Percentiles rank a stretch among this genome's conserved stretches.
phyloP scores from a whole-genome alignment of 306 rosid genomes.

The Morella rubra region DNA sequence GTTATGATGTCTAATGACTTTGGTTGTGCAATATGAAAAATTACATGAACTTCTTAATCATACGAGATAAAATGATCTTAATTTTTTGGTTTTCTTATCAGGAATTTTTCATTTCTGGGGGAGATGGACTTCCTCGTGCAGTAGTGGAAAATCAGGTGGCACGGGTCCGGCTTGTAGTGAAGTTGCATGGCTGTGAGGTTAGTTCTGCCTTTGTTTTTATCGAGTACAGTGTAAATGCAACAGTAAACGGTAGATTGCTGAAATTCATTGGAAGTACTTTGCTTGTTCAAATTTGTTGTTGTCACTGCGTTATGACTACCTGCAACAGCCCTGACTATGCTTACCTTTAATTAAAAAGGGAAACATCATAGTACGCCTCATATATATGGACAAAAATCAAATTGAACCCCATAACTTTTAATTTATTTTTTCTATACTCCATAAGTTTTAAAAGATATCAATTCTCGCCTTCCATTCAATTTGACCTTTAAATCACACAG shows the following conservation, averaged over 20 bases:
- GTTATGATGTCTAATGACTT: not conserved
- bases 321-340: not conserved
- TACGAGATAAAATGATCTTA: not conserved
- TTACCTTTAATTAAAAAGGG: not conserved
- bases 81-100: constrained; percentile 20
- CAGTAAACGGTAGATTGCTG: not conserved
- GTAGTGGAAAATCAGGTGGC: constrained; percentile 97
- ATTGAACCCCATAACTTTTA: no score
- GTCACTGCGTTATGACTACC: not conserved
- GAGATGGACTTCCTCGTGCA: constrained; percentile 98
- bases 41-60: not conserved
- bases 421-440: no score
- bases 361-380: no score
- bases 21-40: not conserved
- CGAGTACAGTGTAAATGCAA: constrained; percentile 8
- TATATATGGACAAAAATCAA: no score
- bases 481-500: no score
- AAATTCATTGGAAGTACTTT: constrained; percentile 9
- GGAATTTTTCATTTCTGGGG: constrained; percentile 98
- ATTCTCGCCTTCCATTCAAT: no score
- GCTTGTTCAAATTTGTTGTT: not conserved
- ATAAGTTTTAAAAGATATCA: no score
- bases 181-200: constrained; percentile 85
- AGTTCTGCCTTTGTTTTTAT: constrained; percentile 34
- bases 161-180: constrained; percentile 65